Base-by-base conservation (phyloP, 805 yeast genomes). In the Pichia ethanolica region DNA sequence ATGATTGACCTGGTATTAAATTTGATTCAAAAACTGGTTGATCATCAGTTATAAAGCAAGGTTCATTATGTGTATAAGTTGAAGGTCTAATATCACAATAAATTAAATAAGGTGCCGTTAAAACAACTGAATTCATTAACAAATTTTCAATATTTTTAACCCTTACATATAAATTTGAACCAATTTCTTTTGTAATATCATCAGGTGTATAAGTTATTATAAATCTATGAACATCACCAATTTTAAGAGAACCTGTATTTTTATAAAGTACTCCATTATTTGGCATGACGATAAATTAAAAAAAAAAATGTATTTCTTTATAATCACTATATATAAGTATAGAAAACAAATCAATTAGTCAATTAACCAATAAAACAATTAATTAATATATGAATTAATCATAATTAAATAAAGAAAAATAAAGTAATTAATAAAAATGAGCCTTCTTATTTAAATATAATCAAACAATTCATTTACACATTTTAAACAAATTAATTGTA, bases 81-180 rank as follows among this genome's bases (percentile, higher is more conserved):
- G 65, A 71, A 0, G 91, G 82, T 42, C 82, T 72, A 44, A 93
- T 79, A 64, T 91, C 97, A 26, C 83, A 86, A 59, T 93, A 93
- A 6, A 93, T 67, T 3, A 87, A 73, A 61, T 81, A 91, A 0
- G 99, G 99, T 0, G 98, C 99, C 1, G 90, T 83, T 41, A 93
- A 66, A 58, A 83, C 88, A 1, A 96, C 86, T 0, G 97, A 95
- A 32, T 95, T 67, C 56, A 88, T 63, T 0, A 93, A 75, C 3
- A 86, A 68, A 55, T 79, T 77, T 63, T 89, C 97, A 4, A 68
- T 70, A 65, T 90, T 90, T 59, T 78, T 80, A 37, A 90, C 77
- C 47, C 78, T 75, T 26, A 85, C 65, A 74, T 77, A 82, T 1
- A 79, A 52, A 1, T 63, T n/a, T 7, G 48, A 28, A 5, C 53